Evolutionary conservation across 169 alveolate species (phyloP), one percentile per base, ranked within the genome.

Genomic region (Plasmodium chabaudi): DNA sequence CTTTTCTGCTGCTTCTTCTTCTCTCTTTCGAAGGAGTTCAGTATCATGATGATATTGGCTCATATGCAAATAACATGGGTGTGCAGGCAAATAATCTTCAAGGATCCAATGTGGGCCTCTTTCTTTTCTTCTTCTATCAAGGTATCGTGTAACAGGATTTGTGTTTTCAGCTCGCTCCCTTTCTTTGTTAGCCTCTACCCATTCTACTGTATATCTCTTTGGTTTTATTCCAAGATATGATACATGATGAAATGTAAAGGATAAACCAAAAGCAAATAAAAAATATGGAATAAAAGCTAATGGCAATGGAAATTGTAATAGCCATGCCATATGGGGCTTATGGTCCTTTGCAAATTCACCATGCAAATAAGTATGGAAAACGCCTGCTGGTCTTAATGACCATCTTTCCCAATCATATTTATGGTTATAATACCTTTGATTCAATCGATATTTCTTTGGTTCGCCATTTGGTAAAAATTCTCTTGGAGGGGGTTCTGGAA

Each of bases 401-500:
- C 98, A 95, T 27, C 95, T 91, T 88, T 95, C 97, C 98, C 98
- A 95, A 87, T 94, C 95, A 70, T 92, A 95, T 53, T 86, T 89
- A 92, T 95, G 97, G 72, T 94, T 92, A 91, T 95, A 95, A 42
- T 93, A 93, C 46, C 94, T 87, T 79, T 92, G 95, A 61, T 89
- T 89, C 42, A 94, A 88, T 61, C 97, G 93, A 89, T 95, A 95
- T 72, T 59, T 94, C 74, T 93, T 93, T 53, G 96, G 96, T 25
- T 93, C 94, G 53, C 98, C 98, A 82, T 95, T 97, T 13, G 94
- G 93, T 55, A 92, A 92, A 86, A 55, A 95, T 87, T 95, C 98
- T 23, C 95, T 87, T 12, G 98, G 97, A 1, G 98, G 98, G 6
- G 98, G 98, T 39, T 97, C 95, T 1, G 98, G 98, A 10, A 94